Evolutionary conservation across 2,329 filamentous ascomycete species (phyloP), one percentile per base, ranked within the genome.

Genomic region (Trichothecium sympodiale): DNA sequence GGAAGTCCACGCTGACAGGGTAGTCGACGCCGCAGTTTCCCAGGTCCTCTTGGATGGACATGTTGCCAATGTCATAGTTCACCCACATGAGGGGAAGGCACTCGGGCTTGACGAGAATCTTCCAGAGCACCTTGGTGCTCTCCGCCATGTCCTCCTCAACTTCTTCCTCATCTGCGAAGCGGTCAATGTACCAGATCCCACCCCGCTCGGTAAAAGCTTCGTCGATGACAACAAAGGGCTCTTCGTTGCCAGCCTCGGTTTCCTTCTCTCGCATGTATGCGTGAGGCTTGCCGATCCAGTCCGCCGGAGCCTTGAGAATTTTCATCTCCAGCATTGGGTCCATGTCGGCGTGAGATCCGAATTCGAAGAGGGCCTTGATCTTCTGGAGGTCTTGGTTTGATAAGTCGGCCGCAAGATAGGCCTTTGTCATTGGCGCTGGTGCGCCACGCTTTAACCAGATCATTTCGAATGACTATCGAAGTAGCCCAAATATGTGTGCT

Each of bases 21-120:
- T 35, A 29, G 1, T 44, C 39, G 2, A 48, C 44, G 5, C 43
- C 47, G 17, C 41, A 43, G 17, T 40, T 41, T 14, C n/a, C 29
- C 2, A 50, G 31, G 30, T 50, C 43, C 28, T 49, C 46, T 5
- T 33, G 26, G 13, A 50, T 39, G 27, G 30, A 28, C 31, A 38
- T 41, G 38, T 50, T 49, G 18, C 32, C 42, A 25, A 46, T 44
- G 16, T 44, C 38, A 39, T 49, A 50, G 39, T 48, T 49, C 16
- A 43, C 38, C 14, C 29, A 43, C 4, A 35, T 37, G 16, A 42
- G 8, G 4, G 47, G 20, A 17, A 50, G 37, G 9, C 31, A 38
- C 5, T 47, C 44, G 4, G 42, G 43, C 35, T 43, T 43, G 13
- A 47, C 29, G 12, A 45, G 40, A 13, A 49, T 47, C 28, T 47